Evolutionary conservation across 768 basidiomycete species (phyloP).

Genomic region (Strobilomyces confusus): DNA sequence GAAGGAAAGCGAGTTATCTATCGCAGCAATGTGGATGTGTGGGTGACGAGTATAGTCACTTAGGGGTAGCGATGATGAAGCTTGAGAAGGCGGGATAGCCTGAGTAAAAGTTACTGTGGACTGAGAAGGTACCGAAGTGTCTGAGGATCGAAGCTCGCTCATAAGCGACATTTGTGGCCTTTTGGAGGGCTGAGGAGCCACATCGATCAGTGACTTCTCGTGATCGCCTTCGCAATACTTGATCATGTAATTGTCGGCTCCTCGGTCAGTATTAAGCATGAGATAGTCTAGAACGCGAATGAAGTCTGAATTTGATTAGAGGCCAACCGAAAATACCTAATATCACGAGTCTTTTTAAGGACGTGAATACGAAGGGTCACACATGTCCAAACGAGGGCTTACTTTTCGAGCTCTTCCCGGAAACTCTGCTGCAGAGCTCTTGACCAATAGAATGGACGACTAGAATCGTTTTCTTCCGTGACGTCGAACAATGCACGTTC

Average conservation of each 20-base stretch:
- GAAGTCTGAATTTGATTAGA: neutral
- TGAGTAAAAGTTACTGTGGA: slow-evolving; percentile 38
- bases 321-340: slow-evolving; percentile 46
- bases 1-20: slow-evolving; percentile 90
- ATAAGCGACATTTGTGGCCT: slow-evolving; percentile 67
- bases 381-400: slow-evolving; percentile 20
- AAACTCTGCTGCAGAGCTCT: slow-evolving; percentile 74
- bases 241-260: slow-evolving; percentile 90
- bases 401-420: slow-evolving; percentile 87
- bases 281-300: slow-evolving; percentile 59
- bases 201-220: slow-evolving; percentile 73
- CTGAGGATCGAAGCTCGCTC: slow-evolving; percentile 60
- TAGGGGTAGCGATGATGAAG: slow-evolving; percentile 31
- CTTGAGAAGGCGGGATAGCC: slow-evolving; percentile 36
- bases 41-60: slow-evolving; percentile 55
- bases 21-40: slow-evolving; percentile 89
- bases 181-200: slow-evolving; percentile 69
- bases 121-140: slow-evolving; percentile 36
- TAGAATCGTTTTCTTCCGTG: slow-evolving; percentile 51
- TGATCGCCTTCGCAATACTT: slow-evolving; percentile 82
- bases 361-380: slow-evolving; percentile 8
- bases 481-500: slow-evolving; percentile 65
- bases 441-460: slow-evolving; percentile 80
- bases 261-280: slow-evolving; percentile 88
- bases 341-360: slow-evolving; percentile 65